Base-by-base conservation (phyloP, 2,329 filamentous ascomycete species). In the Colletotrichum shisoi region DNA sequence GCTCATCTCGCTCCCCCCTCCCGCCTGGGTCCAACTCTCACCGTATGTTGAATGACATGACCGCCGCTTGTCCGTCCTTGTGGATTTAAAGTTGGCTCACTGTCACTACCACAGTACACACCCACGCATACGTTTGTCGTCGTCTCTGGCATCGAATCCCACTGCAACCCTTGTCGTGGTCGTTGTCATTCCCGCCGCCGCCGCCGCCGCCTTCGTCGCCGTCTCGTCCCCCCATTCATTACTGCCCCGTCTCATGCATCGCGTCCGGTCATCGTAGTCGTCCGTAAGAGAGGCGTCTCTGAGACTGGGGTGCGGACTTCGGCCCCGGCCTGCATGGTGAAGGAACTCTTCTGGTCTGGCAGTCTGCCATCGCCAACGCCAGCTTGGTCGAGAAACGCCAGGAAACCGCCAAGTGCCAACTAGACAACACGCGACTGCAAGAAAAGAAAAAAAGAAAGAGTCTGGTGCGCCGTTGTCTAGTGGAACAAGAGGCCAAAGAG, bases 1-100 rank as follows among this genome's bases (percentile, higher is more conserved):
- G 60, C 64, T 67, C 64, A 67, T 67, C 64, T 67, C 64, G 64
- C 61, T 67, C 64, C 64, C 63, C 31, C 64, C 64, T 67, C 64
- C 64, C 54, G 53, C 40, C 64, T 67, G 64, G 64, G 64, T 63
- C 61, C 64, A 64, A 51, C 40, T 49, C 61, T 67, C 64, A 67
- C 64, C 64, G 64, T 67, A 67, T 67, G 64, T 67, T 67, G 64
- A 45, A 67, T 67, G 54, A 59, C 27, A 67, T 64, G 64, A 59
- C 64, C 54, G 61, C 57, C 61, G 64, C 53, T 57, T 67, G 54
- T 57, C 39, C 31, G 53, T 53, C 53, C 54, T 54, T 63, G 61
- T 64, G 64, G 61, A 59, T 67, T 57, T 64, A 64, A 67, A 64
- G 48, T 54, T 51, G 64, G 63, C 64, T 64, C 61, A 67, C 54